These are phyloP conservation scores for Zygnema circumcarinatum DNA, from an alignment of 139 green algal species.

Conservation along the genomic window DNA sequence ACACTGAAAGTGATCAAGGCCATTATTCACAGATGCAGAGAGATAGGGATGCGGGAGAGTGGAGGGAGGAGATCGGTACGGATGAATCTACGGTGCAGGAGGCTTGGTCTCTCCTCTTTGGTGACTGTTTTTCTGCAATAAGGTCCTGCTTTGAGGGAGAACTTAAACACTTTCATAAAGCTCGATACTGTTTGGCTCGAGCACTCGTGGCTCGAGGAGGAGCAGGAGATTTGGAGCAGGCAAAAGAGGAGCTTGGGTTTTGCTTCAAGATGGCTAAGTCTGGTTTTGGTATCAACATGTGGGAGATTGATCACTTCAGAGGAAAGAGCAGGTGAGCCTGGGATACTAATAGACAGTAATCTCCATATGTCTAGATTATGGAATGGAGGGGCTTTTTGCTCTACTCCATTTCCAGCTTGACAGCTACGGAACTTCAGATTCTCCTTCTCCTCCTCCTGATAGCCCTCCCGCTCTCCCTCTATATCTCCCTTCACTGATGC, in stretches of 20 bases:
- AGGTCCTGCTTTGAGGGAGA: slow-evolving; percentile 43
- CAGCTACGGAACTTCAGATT: neutral
- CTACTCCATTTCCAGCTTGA: neutral
- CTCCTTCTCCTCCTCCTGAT: neutral
- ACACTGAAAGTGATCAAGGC: neutral
- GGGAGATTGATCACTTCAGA: slow-evolving; percentile 48
- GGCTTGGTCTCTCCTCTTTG: slow-evolving; percentile 39
- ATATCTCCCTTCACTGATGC: neutral
- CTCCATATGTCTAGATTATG: too few species aligned
- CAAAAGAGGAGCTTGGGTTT: slow-evolving; percentile 52
- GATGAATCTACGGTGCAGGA: slow-evolving; percentile 6
- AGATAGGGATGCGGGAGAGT: neutral
- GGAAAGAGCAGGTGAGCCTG: neutral
- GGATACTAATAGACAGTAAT: too few species aligned
- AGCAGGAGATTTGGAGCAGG: slow-evolving; percentile 39
- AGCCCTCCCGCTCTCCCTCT: neutral
- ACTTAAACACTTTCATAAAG: slow-evolving; percentile 62
- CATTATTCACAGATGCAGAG: neutral
- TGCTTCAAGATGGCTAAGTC: slow-evolving; percentile 41
- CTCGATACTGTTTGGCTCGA: slow-evolving; percentile 33
- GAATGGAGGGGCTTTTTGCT: neutral
- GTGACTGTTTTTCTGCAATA: slow-evolving; percentile 37
- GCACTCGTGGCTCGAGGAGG: slow-evolving; percentile 19
- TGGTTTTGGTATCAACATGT: slow-evolving; percentile 42
- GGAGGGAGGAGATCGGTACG: neutral